Percentiles rank a stretch among this genome's conserved stretches.
phyloP scores from a whole-genome alignment of 352 stramenopile species.

The Phytopythium litorale region DNA sequence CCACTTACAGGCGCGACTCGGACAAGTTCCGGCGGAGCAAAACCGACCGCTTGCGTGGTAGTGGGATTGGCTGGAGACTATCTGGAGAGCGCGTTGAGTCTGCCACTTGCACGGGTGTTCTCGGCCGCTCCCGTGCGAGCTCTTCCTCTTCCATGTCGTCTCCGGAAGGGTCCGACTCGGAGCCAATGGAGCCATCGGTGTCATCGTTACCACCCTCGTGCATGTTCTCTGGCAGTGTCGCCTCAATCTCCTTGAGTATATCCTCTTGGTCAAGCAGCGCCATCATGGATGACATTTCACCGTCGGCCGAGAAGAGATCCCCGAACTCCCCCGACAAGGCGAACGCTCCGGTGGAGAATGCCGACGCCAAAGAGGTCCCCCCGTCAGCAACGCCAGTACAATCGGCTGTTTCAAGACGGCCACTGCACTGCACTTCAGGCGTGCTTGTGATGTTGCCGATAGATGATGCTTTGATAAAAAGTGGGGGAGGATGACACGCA shows the following conservation, averaged over 20 bases:
- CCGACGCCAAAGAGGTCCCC: neutral
- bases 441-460: neutral
- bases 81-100: neutral
- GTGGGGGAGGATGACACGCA: neutral
- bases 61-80: neutral
- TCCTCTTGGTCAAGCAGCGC: slow-evolving; percentile 40
- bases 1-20: slow-evolving; percentile 29
- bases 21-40: slow-evolving; percentile 28
- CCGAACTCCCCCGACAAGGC: slow-evolving; percentile 25
- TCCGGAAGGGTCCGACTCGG: slow-evolving; percentile 67
- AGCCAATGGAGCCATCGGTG: slow-evolving; percentile 51
- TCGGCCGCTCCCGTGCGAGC: slow-evolving; percentile 24
- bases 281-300: slow-evolving; percentile 29
- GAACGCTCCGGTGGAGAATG: neutral
- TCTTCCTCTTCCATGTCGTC: slow-evolving; percentile 67
- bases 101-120: neutral
- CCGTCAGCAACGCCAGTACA: neutral
- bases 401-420: neutral
- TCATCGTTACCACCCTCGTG: slow-evolving; percentile 32
- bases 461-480: neutral
- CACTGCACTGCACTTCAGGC: neutral
- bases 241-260: slow-evolving; percentile 68
- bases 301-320: slow-evolving; percentile 19
- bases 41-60: neutral
- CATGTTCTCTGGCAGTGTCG: slow-evolving; percentile 44